Percentiles rank a stretch among this genome's conserved stretches.
phyloP scores from a whole-genome alignment of 176 grass and related monocot genomes.

The Urochloa ruziziensis region DNA sequence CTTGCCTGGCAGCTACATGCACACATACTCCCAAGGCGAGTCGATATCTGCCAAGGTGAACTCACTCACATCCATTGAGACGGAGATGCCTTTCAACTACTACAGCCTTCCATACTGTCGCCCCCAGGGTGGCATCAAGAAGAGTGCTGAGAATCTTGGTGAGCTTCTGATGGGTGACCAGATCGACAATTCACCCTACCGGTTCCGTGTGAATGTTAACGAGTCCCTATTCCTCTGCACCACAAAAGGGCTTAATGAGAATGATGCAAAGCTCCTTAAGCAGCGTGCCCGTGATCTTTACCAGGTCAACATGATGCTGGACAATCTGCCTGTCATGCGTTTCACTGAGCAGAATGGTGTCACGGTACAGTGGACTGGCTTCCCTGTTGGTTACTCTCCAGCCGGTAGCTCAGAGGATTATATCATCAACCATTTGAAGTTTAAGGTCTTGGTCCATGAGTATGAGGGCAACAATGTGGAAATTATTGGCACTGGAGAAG shows the following conservation, averaged over 20 bases:
- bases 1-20: slow-evolving; percentile 87
- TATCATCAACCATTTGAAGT: slow-evolving; percentile 87
- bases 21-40: slow-evolving; percentile 63
- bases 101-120: slow-evolving; percentile 78
- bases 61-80: slow-evolving; percentile 87
- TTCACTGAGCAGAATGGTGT: slow-evolving; percentile 72
- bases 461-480: slow-evolving; percentile 55
- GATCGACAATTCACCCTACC: slow-evolving; percentile 84
- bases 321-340: slow-evolving; percentile 84
- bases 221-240: slow-evolving; percentile 84
- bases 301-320: slow-evolving; percentile 94
- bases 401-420: slow-evolving; percentile 60
- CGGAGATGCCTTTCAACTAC: slow-evolving; percentile 78
- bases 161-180: slow-evolving; percentile 93
- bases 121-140: slow-evolving; percentile 67
- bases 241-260: slow-evolving; percentile 64
- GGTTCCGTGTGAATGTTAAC: slow-evolving; percentile 63
- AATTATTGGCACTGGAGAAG: slow-evolving; percentile 81
- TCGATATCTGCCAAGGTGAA: slow-evolving; percentile 69
- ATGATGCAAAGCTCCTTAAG: slow-evolving; percentile 76
- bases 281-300: slow-evolving; percentile 77
- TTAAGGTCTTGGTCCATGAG: slow-evolving; percentile 84
- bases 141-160: slow-evolving; percentile 86
- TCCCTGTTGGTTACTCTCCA: slow-evolving; percentile 70
- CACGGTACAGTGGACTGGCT: slow-evolving; percentile 82